Percentiles rank a stretch among this genome's conserved stretches.
Conservation (phyloP, 306 rosid genomes). For the Hippophae gyantsensis region DNA sequence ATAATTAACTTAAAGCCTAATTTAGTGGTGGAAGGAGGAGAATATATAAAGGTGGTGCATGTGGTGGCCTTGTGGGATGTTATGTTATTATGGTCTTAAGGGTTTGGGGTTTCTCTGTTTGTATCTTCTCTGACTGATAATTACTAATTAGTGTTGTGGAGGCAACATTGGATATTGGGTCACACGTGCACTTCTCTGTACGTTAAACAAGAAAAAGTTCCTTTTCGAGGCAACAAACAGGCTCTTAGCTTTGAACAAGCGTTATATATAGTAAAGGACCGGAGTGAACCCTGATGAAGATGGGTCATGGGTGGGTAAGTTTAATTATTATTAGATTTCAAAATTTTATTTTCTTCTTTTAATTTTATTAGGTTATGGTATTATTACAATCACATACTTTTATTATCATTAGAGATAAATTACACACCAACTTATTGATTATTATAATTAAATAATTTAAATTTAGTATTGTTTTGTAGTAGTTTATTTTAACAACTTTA, state of each 20-base stretch:
- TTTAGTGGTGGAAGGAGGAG: neutral
- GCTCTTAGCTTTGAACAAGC: slow-evolving; percentile 27
- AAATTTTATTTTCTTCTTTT: no score
- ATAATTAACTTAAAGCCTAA: no score
- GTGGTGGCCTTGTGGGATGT: neutral
- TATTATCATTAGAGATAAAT: no score
- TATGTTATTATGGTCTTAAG: slow-evolving; percentile 37
- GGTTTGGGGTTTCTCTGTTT: slow-evolving; percentile 22
- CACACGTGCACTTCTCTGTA: slow-evolving; percentile 80
- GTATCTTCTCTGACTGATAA: slow-evolving; percentile 5
- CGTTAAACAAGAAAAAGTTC: slow-evolving; percentile 27
- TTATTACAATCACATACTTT: no score
- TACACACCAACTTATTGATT: no score
- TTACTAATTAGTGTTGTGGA: slow-evolving; percentile 45
- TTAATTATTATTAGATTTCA: no score
- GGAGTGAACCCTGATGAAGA: no score
- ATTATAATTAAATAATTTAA: no score
- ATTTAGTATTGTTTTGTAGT: no score
- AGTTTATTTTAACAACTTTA: no score
- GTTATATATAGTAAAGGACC: slow-evolving; percentile 2
- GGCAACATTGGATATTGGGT: slow-evolving; percentile 68
- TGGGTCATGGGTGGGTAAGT: no score
- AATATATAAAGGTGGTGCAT: slow-evolving; percentile 8
- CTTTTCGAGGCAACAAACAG: slow-evolving; percentile 82
- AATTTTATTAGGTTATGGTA: no score